Base-by-base conservation (phyloP, 148 eudicot species). In the Camellia lanceoleosa region DNA sequence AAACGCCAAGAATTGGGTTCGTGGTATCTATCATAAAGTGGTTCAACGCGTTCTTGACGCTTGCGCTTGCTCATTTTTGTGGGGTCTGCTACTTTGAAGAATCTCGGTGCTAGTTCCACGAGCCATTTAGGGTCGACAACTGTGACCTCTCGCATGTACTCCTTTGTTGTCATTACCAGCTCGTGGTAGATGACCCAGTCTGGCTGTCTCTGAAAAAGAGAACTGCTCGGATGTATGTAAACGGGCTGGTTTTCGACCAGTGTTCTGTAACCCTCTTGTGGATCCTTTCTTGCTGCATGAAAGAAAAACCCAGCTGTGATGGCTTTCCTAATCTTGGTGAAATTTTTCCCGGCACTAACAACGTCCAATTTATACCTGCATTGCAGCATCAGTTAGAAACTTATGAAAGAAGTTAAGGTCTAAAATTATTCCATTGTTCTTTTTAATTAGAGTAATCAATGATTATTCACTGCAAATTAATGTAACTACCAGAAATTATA, bases 1-100 rank as follows among this genome's bases (percentile, higher is more conserved):
- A 96, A 82, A 74, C 98, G 93, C 99, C 99, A 96, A 80, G 97
- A 96, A 82, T 93, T 96, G 46, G 98, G 99, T 76, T 96, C 99
- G 13, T 96, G 89, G 74, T 96, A 96, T 89, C 98, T 84, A 59
- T 96, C 99, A 71, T 96, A 96, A 5, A 93, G 97, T 15, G 98
- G 99, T 63, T 96, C 98, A 60, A 96, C 88, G 11, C 99, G 92
- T 81, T 96, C 98, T 86, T 93, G 98, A 76, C 97, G 92, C 86
- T 96, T 96, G 51, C 98, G 93, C 77, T 96, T 96, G 88, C 97
- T 93, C 93, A 93, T 87, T 83, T 93, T 92, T 42, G 95, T 93
- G 1, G 98, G 97, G 81, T 96, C 99, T 12, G 98, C 80, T 55
- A 86, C 92, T 79, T 96, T 96, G 82, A 96, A 96, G 85, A 93